Evolutionary conservation across 2,329 filamentous ascomycete genomes (phyloP).

Genomic region (Pseudogymnoascus sp.): DNA sequence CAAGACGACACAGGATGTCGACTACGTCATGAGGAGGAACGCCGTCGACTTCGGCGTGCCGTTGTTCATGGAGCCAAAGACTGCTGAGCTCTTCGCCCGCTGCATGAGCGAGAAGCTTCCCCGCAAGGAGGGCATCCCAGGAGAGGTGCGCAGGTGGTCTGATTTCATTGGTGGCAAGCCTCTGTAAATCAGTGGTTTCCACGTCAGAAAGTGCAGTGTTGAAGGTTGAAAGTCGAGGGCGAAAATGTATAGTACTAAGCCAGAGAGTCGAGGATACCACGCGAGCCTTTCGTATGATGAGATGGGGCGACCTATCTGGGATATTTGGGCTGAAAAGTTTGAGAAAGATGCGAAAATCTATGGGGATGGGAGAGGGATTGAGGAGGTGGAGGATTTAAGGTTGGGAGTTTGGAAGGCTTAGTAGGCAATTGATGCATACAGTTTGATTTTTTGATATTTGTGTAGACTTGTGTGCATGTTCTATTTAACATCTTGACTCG

Average conservation of each 20-base stretch:
- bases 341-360: background rate
- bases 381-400: background rate
- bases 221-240: slow-evolving; percentile 1
- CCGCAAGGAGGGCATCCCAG: slow-evolving; percentile 75
- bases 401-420: slow-evolving; percentile 8
- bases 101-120: slow-evolving; percentile 98
- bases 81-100: slow-evolving; percentile 87
- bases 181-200: slow-evolving; percentile 41
- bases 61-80: slow-evolving; percentile 98
- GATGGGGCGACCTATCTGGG: background rate
- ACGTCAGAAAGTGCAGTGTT: background rate
- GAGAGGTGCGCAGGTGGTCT: slow-evolving; percentile 89
- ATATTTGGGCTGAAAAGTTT: background rate
- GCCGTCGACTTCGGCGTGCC: slow-evolving; percentile 97
- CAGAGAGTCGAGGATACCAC: background rate
- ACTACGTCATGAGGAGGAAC: slow-evolving; percentile 98
- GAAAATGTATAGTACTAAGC: slow-evolving; percentile 9
- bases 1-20: slow-evolving; percentile 79
- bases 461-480: background rate
- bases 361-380: background rate
- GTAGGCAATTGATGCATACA: slow-evolving; percentile 9
- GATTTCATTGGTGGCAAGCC: slow-evolving; percentile 88
- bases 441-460: slow-evolving; percentile 4
- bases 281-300: background rate
- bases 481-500: background rate